Evolutionary conservation across 345 rosid genomes (phyloP).

Genomic region (Gynandropsis gynandra): DNA sequence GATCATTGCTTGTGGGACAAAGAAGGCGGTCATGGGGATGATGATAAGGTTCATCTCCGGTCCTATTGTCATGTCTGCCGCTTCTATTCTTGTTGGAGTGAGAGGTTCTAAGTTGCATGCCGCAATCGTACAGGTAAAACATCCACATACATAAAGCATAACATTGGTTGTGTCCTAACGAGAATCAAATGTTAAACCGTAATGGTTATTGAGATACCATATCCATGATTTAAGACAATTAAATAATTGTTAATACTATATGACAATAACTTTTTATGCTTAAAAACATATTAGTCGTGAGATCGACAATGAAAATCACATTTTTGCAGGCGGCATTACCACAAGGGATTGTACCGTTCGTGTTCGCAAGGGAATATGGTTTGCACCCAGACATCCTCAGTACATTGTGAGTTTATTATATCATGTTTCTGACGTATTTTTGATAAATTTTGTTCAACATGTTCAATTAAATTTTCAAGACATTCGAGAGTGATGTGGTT

Average conservation of each 20-base stretch:
- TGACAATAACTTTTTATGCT: too few relatives aligned
- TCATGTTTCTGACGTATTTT: neutral
- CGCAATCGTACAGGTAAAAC: constrained; percentile 73
- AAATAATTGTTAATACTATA: too few relatives aligned
- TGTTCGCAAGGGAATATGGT: constrained; percentile 69
- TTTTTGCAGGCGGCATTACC: constrained; percentile 67
- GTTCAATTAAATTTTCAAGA: neutral
- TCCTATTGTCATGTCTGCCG: constrained; percentile 50
- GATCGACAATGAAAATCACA: too few relatives aligned
- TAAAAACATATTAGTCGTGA: too few relatives aligned
- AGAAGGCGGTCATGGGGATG: constrained; percentile 59
- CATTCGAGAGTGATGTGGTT: neutral
- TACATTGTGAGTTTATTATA: constrained; percentile 44
- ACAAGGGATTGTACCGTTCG: constrained; percentile 76
- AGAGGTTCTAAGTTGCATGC: constrained; percentile 49
- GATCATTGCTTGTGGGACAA: constrained; percentile 57
- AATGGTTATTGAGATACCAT: too few relatives aligned
- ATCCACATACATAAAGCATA: too few relatives aligned
- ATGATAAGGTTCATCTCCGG: constrained; percentile 50
- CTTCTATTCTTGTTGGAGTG: constrained; percentile 46
- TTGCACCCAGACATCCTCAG: constrained; percentile 68
- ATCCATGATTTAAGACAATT: too few relatives aligned
- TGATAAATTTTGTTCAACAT: neutral
- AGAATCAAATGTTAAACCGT: too few relatives aligned
- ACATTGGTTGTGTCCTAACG: too few relatives aligned